These are phyloP conservation scores for Nakazawaea peltata DNA, from an alignment of 805 yeast genomes.

Conservation along the genomic window DNA sequence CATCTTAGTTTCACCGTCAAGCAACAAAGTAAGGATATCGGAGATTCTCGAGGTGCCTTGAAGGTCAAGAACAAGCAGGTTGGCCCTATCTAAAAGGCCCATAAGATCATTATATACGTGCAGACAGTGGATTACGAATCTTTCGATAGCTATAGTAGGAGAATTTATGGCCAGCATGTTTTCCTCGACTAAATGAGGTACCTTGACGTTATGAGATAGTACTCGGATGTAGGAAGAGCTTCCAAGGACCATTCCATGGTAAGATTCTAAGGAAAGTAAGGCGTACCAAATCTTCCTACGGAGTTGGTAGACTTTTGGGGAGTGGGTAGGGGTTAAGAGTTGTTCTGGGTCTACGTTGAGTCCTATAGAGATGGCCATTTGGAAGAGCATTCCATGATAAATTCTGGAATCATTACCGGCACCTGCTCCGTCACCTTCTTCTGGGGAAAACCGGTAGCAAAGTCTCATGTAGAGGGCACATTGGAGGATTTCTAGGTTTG, in stretches of 20 bases:
- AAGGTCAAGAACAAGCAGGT: slow-evolving; percentile 25
- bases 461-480: slow-evolving; percentile 34
- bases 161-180: slow-evolving; percentile 19
- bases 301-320: slow-evolving; percentile 26
- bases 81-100: slow-evolving; percentile 21
- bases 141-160: slow-evolving; percentile 26
- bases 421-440: slow-evolving; percentile 41
- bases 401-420: slow-evolving; percentile 40
- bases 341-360: slow-evolving; percentile 51
- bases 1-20: too few species aligned
- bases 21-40: too few species aligned
- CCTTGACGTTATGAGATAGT: slow-evolving; percentile 32
- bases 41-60: slow-evolving; percentile 23
- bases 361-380: slow-evolving; percentile 53
- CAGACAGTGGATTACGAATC: slow-evolving; percentile 21
- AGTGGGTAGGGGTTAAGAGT: slow-evolving; percentile 22
- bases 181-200: slow-evolving; percentile 24
- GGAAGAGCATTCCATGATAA: slow-evolving; percentile 38
- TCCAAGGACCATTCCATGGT: slow-evolving; percentile 34
- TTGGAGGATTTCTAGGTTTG: slow-evolving; percentile 36
- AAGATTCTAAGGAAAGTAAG: slow-evolving; percentile 32
- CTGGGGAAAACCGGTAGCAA: slow-evolving; percentile 36
- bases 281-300: slow-evolving; percentile 43
- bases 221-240: slow-evolving; percentile 28
- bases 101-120: slow-evolving; percentile 18